Evolutionary conservation across 441 rosid genomes (phyloP).

Genomic region (Erodium moschatum): DNA sequence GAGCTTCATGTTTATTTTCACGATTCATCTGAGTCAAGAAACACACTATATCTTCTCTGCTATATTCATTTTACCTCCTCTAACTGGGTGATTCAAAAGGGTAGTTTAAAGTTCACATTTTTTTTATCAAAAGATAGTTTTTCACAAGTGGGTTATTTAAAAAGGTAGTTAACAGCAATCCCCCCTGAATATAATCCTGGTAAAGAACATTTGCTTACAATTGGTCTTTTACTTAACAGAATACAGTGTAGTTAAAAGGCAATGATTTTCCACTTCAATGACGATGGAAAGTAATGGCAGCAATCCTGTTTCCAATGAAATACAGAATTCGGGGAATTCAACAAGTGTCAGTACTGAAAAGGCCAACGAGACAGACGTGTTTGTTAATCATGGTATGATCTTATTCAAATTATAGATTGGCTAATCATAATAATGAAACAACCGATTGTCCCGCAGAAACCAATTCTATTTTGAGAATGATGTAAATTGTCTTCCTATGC

Average conservation of each 20-base stretch:
- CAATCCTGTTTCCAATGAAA: not conserved
- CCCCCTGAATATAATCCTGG: no score
- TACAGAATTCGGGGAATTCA: not conserved
- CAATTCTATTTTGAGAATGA: slow-evolving; percentile 11
- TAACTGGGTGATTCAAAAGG: no score
- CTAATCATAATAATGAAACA: not conserved
- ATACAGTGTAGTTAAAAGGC: not conserved
- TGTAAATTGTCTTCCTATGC: slow-evolving; percentile 16
- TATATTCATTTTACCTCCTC: no score
- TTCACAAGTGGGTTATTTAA: no score
- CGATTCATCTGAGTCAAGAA: no score
- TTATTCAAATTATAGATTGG: not conserved
- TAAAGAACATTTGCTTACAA: not conserved
- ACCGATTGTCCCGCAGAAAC: not conserved
- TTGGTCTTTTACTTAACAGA: not conserved
- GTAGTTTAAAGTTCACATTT: no score
- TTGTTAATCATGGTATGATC: slow-evolving; percentile 7
- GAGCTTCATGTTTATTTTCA: no score
- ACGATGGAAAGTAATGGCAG: not conserved
- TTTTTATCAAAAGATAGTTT: no score
- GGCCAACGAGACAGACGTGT: not conserved
- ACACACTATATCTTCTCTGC: no score
- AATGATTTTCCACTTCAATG: not conserved
- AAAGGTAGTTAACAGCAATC: no score
- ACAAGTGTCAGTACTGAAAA: not conserved